Evolutionary conservation across 1,284 basidiomycete genomes (phyloP).

Genomic region (Heterobasidion occidentale): DNA sequence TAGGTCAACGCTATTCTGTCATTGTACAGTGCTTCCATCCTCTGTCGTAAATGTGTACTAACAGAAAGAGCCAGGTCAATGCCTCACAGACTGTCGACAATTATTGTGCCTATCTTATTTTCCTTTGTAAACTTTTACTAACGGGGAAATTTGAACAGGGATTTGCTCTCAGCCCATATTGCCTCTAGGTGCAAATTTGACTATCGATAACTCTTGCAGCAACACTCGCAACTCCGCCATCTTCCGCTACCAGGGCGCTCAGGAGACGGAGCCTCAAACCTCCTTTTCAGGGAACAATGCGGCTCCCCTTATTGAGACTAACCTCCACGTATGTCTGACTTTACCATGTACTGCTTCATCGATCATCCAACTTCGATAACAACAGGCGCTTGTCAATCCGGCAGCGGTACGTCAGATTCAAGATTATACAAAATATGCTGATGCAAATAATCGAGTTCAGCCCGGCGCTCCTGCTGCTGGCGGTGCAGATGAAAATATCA

Average conservation of each 20-base stretch:
- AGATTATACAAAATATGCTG: neutral
- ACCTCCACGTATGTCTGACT: conserved; percentile 14
- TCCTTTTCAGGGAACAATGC: conserved; percentile 15
- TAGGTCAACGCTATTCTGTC: conserved; percentile 29
- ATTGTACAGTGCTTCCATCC: conserved; percentile 13
- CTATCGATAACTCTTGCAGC: conserved; percentile 14
- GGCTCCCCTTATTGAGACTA: conserved; percentile 20
- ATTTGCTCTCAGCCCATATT: conserved; percentile 11
- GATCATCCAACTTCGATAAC: neutral
- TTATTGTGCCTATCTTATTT: conserved; percentile 23
- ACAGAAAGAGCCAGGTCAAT: conserved; percentile 15
- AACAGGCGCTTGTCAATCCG: neutral
- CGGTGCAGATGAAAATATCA: conserved; percentile 21
- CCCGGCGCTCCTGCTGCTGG: conserved; percentile 20
- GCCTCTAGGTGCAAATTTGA: neutral
- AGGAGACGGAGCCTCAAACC: conserved; percentile 31
- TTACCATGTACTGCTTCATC: neutral
- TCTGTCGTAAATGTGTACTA: neutral
- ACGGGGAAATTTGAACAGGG: conserved; percentile 8
- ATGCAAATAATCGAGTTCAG: conserved; percentile 5
- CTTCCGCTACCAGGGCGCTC: conserved; percentile 42
- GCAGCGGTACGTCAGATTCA: neutral
- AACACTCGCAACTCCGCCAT: conserved; percentile 43
- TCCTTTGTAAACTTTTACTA: neutral
- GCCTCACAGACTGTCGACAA: conserved; percentile 31